Evolutionary conservation across 164 flowering plant genomes (phyloP).

Genomic region (Vitis rupestris): DNA sequence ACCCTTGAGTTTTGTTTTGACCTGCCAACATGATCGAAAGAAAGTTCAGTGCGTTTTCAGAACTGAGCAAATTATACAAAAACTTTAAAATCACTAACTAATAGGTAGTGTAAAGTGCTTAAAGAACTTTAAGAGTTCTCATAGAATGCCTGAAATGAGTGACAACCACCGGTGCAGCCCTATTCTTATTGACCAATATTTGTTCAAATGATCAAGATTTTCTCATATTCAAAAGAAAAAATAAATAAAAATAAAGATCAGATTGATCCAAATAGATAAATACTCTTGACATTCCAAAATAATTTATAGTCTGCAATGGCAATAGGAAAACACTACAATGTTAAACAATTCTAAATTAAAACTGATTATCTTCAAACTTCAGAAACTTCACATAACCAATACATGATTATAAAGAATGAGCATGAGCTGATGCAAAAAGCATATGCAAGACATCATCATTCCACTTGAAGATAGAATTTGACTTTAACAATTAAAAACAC

Average conservation of each 20-base stretch:
- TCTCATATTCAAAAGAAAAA: neutral
- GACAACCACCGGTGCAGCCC: neutral
- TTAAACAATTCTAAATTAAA: neutral
- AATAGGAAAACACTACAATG: neutral
- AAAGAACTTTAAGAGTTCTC: neutral
- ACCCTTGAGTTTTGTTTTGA: slow-evolving; percentile 68
- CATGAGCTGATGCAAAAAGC: neutral
- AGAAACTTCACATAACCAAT: neutral
- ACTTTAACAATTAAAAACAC: neutral
- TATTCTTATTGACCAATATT: neutral
- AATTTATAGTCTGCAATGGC: neutral
- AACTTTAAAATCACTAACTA: neutral
- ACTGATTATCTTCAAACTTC: neutral
- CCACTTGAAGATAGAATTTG: neutral
- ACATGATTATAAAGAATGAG: neutral
- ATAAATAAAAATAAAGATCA: neutral
- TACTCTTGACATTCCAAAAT: neutral
- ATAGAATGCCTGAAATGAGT: neutral
- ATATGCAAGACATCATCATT: neutral
- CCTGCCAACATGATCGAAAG: slow-evolving; percentile 31
- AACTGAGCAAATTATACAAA: neutral
- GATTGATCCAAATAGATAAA: neutral
- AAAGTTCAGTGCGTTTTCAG: neutral
- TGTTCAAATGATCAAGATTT: neutral
- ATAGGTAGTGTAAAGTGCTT: neutral